A percentile compares a stretch with the other conserved stretches of the same genome.
Conservation (phyloP, 2,329 filamentous ascomycete genomes). For the Colletotrichum falcatum region DNA sequence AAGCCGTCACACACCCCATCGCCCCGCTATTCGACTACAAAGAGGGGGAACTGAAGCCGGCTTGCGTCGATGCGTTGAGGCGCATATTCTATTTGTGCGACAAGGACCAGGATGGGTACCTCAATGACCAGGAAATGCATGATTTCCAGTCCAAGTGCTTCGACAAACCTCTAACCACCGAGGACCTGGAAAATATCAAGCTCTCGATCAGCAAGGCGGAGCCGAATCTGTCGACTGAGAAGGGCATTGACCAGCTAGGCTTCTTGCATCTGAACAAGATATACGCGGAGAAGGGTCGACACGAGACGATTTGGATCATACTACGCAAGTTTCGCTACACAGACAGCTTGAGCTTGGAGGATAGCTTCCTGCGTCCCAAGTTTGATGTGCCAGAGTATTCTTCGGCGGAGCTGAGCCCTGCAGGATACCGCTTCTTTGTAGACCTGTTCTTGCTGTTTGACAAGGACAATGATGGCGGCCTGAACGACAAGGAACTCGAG, state of each 20-base stretch:
- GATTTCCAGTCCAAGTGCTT: constrained; percentile 95
- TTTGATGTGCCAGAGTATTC: constrained; percentile 94
- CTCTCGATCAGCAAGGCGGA: constrained; percentile 79
- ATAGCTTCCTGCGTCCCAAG: constrained; percentile 90
- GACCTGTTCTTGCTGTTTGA: constrained; percentile 96
- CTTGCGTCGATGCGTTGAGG: constrained; percentile 85
- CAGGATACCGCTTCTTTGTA: constrained; percentile 97
- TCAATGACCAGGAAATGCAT: constrained; percentile 91
- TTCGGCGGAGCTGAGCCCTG: constrained; percentile 92
- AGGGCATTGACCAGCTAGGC: constrained; percentile 83
- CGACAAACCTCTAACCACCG: constrained; percentile 82
- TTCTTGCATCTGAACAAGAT: constrained; percentile 95
- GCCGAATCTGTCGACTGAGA: constrained; percentile 70
- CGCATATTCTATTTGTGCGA: constrained; percentile 97
- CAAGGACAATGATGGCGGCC: constrained; percentile 95
- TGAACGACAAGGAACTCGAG: constrained; percentile 86
- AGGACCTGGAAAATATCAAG: constrained; percentile 93
- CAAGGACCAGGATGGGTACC: constrained; percentile 92
- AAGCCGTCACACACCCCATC: constrained; percentile 96
- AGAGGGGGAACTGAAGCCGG: constrained; percentile 87
- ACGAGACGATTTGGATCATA: constrained; percentile 99
- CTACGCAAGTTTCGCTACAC: constrained; percentile 95
- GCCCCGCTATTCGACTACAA: constrained; percentile 97
- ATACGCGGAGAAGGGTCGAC: constrained; percentile 95
- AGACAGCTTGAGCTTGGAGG: constrained; percentile 91